Evolutionary conservation across 2,329 filamentous ascomycete species (phyloP).

Genomic region (Rhytidhysteron rufulum): DNA sequence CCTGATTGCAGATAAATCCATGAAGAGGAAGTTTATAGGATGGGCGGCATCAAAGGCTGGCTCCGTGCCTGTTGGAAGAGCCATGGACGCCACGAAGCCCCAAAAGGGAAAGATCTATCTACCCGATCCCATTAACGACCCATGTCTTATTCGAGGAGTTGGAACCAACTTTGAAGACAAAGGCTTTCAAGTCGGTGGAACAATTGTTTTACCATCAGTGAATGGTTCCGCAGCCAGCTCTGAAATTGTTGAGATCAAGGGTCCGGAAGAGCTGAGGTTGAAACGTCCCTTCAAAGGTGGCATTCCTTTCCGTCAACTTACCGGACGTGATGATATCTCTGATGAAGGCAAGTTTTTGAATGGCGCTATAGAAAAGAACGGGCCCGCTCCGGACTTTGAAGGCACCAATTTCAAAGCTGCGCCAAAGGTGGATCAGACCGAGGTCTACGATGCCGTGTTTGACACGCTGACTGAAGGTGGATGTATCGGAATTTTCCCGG

Average conservation of each 20-base stretch:
- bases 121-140: conserved; percentile 80
- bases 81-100: conserved; percentile 81
- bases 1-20: conserved; percentile 92
- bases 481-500: conserved; percentile 94
- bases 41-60: conserved; percentile 80
- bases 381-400: conserved; percentile 55
- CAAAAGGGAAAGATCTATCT: conserved; percentile 80
- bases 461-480: conserved; percentile 75
- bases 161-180: conserved; percentile 76
- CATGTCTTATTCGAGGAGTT: conserved; percentile 72
- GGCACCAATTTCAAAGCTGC: conserved; percentile 84
- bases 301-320: conserved; percentile 74
- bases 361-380: conserved; percentile 49
- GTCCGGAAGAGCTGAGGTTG: conserved; percentile 74
- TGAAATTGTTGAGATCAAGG: conserved; percentile 77
- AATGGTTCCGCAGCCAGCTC: conserved; percentile 77
- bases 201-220: conserved; percentile 80
- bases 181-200: conserved; percentile 71
- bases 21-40: conserved; percentile 84
- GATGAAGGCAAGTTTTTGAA: conserved; percentile 62
- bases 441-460: conserved; percentile 93
- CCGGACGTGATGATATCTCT: conserved; percentile 70
- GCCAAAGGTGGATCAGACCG: conserved; percentile 88
- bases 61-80: conserved; percentile 87
- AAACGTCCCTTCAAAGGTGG: conserved; percentile 84